Conservation (phyloP, 2,329 filamentous ascomycete species). For the Phialemoniopsis sp. region DNA sequence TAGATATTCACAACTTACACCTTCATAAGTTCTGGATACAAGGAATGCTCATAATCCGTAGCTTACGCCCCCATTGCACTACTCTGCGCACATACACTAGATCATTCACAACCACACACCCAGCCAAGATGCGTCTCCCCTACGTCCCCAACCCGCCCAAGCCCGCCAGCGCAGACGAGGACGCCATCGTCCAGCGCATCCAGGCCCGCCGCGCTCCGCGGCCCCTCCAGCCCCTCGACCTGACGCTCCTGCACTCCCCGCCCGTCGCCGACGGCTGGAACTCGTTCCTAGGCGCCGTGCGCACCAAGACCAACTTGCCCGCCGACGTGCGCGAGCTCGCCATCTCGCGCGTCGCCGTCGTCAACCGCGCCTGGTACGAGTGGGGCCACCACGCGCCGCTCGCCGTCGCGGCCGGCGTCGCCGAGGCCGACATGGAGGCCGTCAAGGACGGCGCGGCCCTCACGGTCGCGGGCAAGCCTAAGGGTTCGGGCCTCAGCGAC, state of each 20-base stretch:
- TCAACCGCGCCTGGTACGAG: constrained; percentile 82
- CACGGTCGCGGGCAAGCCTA: constrained; percentile 18
- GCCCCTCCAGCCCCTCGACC: constrained; percentile 70
- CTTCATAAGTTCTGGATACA: no score
- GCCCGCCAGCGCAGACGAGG: constrained; percentile 37
- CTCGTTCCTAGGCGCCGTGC: constrained; percentile 60
- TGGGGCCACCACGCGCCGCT: constrained; percentile 77
- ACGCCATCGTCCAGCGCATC: constrained; percentile 60
- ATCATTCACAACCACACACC: constrained; percentile 16
- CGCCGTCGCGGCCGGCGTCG: constrained; percentile 52
- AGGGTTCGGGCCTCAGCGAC: constrained; percentile 40
- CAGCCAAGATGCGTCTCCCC: constrained; percentile 58
- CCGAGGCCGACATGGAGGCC: constrained; percentile 40
- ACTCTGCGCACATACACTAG: no score
- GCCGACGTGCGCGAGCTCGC: constrained; percentile 68
- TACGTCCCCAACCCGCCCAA: constrained; percentile 54
- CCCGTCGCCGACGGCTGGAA: constrained; percentile 75
- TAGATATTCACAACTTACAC: no score
- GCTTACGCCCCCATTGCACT: no score
- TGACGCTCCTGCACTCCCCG: constrained; percentile 70
- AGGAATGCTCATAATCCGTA: no score
- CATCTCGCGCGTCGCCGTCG: constrained; percentile 75
- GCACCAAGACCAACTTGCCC: constrained; percentile 45
- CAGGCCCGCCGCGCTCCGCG: constrained; percentile 62
- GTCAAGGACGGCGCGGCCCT: constrained; percentile 28